Percentiles rank a stretch among this genome's conserved stretches.
Conservation (phyloP, 2,329 filamentous ascomycete genomes). For the Fusarium citri region DNA sequence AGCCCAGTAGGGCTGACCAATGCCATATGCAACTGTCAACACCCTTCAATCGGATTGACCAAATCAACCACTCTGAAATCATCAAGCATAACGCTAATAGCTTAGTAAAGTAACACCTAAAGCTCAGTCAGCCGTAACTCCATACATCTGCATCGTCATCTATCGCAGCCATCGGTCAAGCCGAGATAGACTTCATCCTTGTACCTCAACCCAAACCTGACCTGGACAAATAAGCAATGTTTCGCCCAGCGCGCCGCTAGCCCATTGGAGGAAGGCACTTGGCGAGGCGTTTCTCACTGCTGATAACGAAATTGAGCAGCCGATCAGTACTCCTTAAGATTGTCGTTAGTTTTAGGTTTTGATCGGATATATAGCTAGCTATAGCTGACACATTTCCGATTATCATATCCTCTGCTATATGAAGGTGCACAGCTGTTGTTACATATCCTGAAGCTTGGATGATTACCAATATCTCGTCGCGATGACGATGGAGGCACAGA, state of each 20-base stretch:
- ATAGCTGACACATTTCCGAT: too few species aligned
- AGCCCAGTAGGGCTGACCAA: constrained; percentile 12
- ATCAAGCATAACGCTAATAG: not conserved
- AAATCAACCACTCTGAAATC: not conserved
- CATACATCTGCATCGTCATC: not conserved
- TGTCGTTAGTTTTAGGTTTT: not conserved
- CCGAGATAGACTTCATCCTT: constrained; percentile 16
- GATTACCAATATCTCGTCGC: not conserved
- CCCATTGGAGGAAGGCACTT: not conserved
- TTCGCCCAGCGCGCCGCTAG: not conserved
- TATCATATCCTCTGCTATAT: not conserved
- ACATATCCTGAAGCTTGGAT: not conserved
- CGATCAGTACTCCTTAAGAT: not conserved
- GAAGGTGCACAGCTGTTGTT: not conserved
- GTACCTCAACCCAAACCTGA: not conserved
- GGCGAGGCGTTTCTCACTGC: not conserved
- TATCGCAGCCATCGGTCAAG: constrained; percentile 5
- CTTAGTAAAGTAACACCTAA: constrained; percentile 10
- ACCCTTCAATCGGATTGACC: not conserved
- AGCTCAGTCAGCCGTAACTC: not conserved
- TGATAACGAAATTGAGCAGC: not conserved
- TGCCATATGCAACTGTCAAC: not conserved
- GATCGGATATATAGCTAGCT: not conserved
- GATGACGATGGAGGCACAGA: constrained; percentile 15
- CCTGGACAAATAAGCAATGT: not conserved